Evolutionary conservation across 148 eudicot species (phyloP).

Genomic region (Beta vulgaris): DNA sequence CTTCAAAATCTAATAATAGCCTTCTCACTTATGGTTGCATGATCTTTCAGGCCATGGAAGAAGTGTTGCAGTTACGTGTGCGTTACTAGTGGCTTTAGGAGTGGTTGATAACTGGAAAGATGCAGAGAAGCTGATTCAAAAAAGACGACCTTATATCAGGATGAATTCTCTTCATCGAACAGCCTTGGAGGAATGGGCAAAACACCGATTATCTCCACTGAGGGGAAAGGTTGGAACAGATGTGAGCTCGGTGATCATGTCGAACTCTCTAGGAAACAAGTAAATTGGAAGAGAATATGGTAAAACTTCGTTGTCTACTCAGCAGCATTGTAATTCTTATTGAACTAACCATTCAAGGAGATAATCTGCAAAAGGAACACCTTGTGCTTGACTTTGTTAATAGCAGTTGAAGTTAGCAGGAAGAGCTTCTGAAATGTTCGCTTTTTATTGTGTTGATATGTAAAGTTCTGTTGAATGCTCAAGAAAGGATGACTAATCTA

Average conservation of each 20-base stretch:
- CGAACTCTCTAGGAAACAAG: slow-evolving; percentile 26
- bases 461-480: too few species aligned
- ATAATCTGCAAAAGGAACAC: not conserved
- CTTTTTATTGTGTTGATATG: too few species aligned
- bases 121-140: slow-evolving; percentile 70
- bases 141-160: slow-evolving; percentile 62
- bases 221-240: slow-evolving; percentile 20
- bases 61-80: slow-evolving; percentile 91
- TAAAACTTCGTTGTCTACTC: not conserved
- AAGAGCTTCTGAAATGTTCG: slow-evolving; percentile 1
- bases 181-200: slow-evolving; percentile 90
- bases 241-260: slow-evolving; percentile 29
- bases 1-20: not conserved
- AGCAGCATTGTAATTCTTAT: not conserved
- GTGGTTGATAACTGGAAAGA: slow-evolving; percentile 81
- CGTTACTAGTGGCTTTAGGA: slow-evolving; percentile 74
- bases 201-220: slow-evolving; percentile 59
- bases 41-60: slow-evolving; percentile 75
- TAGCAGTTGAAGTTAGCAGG: not conserved
- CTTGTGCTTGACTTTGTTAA: not conserved
- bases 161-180: slow-evolving; percentile 77
- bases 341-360: not conserved
- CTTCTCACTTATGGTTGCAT: not conserved
- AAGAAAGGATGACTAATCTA: too few species aligned
- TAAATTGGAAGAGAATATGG: not conserved